phyloP scores from a whole-genome alignment of 208 protist genomes.

The Zelonia costaricensis region DNA sequence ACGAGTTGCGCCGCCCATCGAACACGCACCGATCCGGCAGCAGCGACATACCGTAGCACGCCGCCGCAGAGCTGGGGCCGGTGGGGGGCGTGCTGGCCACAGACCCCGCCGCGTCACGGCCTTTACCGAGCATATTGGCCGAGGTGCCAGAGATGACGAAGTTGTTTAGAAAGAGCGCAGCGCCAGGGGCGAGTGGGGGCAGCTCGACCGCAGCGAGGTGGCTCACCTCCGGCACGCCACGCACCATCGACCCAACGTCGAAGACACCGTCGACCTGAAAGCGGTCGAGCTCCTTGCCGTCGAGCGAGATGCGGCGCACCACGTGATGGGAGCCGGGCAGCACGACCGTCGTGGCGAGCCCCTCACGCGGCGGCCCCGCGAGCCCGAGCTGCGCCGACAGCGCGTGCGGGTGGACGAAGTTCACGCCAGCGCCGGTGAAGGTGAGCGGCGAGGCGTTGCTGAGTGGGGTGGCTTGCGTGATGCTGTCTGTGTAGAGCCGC shows the following conservation, averaged over 20 bases:
- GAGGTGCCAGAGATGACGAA: slow-evolving; percentile 44
- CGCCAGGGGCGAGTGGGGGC: slow-evolving; percentile 48
- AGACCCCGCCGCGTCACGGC: neutral
- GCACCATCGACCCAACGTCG: slow-evolving; percentile 64
- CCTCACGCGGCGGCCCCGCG: neutral
- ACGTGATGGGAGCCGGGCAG: slow-evolving; percentile 78
- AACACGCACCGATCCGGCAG: slow-evolving; percentile 80
- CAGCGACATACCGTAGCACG: slow-evolving; percentile 58
- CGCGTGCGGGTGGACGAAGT: slow-evolving; percentile 36
- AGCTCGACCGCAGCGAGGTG: slow-evolving; percentile 46
- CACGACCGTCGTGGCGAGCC: slow-evolving; percentile 24
- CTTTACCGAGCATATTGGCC: slow-evolving; percentile 46
- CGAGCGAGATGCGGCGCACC: slow-evolving; percentile 46
- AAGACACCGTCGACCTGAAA: slow-evolving; percentile 60
- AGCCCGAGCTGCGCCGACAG: slow-evolving; percentile 58
- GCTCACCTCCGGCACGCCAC: slow-evolving; percentile 41
- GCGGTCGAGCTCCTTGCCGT: slow-evolving; percentile 60
- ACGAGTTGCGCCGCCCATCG: slow-evolving; percentile 69
- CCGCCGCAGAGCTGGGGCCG: slow-evolving; percentile 15
- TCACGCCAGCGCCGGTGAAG: slow-evolving; percentile 24
- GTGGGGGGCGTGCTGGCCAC: slow-evolving; percentile 20
- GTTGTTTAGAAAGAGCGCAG: slow-evolving; percentile 64
- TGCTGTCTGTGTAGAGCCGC: slow-evolving; percentile 68
- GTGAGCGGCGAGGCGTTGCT: slow-evolving; percentile 62
- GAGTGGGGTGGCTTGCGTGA: slow-evolving; percentile 50